Base-by-base conservation (phyloP, 139 green algal species). In the Coelastrella sp. region DNA sequence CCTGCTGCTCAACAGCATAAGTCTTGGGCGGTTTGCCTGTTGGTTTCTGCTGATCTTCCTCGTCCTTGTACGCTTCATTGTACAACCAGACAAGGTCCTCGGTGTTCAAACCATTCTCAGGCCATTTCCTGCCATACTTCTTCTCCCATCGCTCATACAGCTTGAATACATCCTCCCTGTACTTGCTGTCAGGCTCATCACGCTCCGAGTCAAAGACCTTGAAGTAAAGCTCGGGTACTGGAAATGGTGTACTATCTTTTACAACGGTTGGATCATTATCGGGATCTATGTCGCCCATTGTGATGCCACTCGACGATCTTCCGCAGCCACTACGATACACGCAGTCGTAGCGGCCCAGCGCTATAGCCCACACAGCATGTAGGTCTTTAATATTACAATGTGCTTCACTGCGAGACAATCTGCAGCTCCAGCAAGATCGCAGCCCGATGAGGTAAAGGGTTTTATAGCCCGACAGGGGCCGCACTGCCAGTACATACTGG, bases 1-100 rank as follows among this genome's bases (percentile, higher is more conserved):
- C 78, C 35, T 89, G 63, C 64, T 91, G 63, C 80, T 93, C 90
- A 15, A n/a, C 41, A 25, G 78, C 60, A 38, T 76, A 84, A 17
- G 78, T 84, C 35, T 84, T 84, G 41, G 30, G 40, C 60, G 25
- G 72, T n/a, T n/a, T 23, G 34, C 25, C 21, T 21, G 19, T 35
- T 15, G 50, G 17, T 17, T 68, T 50, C 3, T 35, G n/a, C 60
- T 43, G 13, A 15, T 34, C 37, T 45, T 67, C 59, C 51, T 86
- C 72, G 13, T 64, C 50, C 81, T 89, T 88, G 57, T 91, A 88
- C 11, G 81, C 73, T 86, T 93, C 88, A 76, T 93, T 88, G n/a
- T 84, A 77, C 19, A 93, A 85, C 90, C 90, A 93, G 0, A 93
- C 90, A 71, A 93, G 62, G 79, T 93, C 90, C 79, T 93, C 90